Percentiles rank a stretch among this genome's conserved stretches.
These are phyloP conservation scores for Scenedesmus sp. DNA, from an alignment of 163 green algal species.

Conservation along the genomic window DNA sequence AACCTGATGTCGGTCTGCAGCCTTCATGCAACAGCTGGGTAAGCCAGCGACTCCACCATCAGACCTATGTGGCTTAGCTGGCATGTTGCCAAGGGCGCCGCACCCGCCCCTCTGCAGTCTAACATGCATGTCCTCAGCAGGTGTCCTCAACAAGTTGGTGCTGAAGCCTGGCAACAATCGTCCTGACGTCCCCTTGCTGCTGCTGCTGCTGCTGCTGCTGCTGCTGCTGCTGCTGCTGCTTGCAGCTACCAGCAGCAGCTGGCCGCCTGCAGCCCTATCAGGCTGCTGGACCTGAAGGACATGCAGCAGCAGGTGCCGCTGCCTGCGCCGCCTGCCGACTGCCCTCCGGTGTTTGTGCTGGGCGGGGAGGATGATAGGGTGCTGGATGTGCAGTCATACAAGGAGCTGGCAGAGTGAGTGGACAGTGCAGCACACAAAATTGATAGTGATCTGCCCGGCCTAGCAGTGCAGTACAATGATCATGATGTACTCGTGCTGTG, in stretches of 20 bases:
- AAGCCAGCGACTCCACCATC: too few relatives aligned
- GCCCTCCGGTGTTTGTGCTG: conserved; percentile 80
- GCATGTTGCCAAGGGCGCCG: too few relatives aligned
- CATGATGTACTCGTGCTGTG: too few relatives aligned
- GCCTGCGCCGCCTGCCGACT: conserved; percentile 34
- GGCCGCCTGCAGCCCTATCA: conserved; percentile 64
- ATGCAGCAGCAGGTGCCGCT: conserved; percentile 62
- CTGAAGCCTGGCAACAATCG: not conserved
- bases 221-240: not conserved
- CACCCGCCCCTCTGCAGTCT: too few relatives aligned
- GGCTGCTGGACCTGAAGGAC: conserved; percentile 74
- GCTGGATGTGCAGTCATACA: conserved; percentile 66
- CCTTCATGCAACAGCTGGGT: too few relatives aligned
- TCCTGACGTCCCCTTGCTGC: not conserved
- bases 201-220: conserved; percentile 10
- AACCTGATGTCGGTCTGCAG: too few relatives aligned
- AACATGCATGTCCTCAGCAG: too few relatives aligned
- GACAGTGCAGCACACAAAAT: not conserved
- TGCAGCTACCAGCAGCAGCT: conserved; percentile 76
- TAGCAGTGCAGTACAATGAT: not conserved
- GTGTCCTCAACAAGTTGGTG: too few relatives aligned
- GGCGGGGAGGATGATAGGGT: conserved; percentile 78
- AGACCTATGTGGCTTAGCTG: too few relatives aligned
- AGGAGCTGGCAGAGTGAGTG: conserved; percentile 49
- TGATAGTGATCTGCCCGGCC: not conserved